A percentile compares a stretch with the other conserved stretches of the same genome.
These are phyloP conservation scores for Halenospora varia DNA, from an alignment of 495 filamentous ascomycete species.

Conservation along the genomic window DNA sequence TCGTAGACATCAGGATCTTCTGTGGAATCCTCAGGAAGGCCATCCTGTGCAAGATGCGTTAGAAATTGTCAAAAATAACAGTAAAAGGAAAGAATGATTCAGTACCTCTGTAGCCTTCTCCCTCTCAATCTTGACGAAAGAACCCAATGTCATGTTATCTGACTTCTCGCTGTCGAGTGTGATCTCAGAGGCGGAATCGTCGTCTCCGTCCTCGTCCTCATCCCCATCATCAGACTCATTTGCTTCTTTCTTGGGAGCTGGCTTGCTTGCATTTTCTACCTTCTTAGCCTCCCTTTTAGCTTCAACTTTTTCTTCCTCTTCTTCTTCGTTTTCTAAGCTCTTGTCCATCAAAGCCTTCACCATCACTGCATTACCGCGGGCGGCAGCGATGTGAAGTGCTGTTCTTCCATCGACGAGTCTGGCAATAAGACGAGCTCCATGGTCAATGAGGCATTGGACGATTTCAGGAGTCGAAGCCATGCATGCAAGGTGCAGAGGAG, in stretches of 20 bases:
- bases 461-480: conserved; percentile 62
- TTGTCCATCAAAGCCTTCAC: conserved; percentile 63
- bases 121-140: conserved; percentile 54
- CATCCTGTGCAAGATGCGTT: conserved; percentile 5
- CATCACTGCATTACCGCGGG: conserved; percentile 62
- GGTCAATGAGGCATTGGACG: conserved; percentile 65
- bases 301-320: conserved; percentile 54
- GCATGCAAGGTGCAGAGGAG: conserved; percentile 72
- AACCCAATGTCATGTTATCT: conserved; percentile 51
- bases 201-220: conserved; percentile 40
- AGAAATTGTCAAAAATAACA: neutral
- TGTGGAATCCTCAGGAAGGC: conserved; percentile 44
- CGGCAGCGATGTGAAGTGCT: conserved; percentile 72
- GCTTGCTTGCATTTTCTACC: conserved; percentile 2
- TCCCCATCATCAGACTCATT: conserved; percentile 37
- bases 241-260: conserved; percentile 30
- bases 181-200: conserved; percentile 31
- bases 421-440: conserved; percentile 65
- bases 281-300: conserved; percentile 20
- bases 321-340: conserved; percentile 66
- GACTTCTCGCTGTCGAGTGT: conserved; percentile 16
- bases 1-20: conserved; percentile 75
- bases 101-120: conserved; percentile 29
- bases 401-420: conserved; percentile 74
- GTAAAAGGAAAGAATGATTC: neutral